Base-by-base conservation (phyloP, 495 filamentous ascomycete genomes). In the Penicillium waksmanii region DNA sequence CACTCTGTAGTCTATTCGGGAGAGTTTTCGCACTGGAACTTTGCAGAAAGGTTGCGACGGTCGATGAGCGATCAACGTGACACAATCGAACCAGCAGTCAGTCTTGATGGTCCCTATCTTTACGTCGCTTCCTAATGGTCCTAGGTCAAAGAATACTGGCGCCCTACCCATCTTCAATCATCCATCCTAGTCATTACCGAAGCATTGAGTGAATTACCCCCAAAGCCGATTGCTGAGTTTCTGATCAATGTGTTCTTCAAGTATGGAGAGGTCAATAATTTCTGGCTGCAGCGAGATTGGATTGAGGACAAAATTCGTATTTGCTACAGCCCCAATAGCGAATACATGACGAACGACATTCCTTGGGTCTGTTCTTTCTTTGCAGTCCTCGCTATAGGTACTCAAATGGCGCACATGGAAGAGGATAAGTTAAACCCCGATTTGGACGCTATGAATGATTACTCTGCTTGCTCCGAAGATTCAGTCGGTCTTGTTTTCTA, bases 361-460 rank as follows among this genome's bases (percentile, higher is more conserved):
- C 68, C 72, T 6, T 73, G 70, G 25, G 66, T 80, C 21, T 80
- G 78, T 61, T 65, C 73, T 5, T 67, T 82, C 8, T 64, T 81
- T 33, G 76, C 75, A 64, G 66, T 76, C 12, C 64, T 82, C 5
- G 80, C 80, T 3, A 73, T 82, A 18, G 80, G 80, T 3, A 80
- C 77, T 6, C 80, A 82, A 44, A 79, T 80, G 52, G 76, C 78
- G 0, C 77, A 82, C 53, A 78, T 82, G 73, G 77, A 76, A 53
- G 74, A 75, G 3, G 65, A 66, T 36, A 70, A 56, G 2, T 64
- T 73, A 1, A 65, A 66, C 0, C 55, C 60, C 0, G 62, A 66
- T 46, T 51, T 66, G 1, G 56, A 61, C 6, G 25, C 55, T 18
- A 51, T 64, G 0, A 72, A 74, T 12, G 76, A 77, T 34, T 63